A percentile compares a stretch with the other conserved stretches of the same genome.
Conservation (phyloP, 139 green algal genomes). For the Chara braunii region DNA sequence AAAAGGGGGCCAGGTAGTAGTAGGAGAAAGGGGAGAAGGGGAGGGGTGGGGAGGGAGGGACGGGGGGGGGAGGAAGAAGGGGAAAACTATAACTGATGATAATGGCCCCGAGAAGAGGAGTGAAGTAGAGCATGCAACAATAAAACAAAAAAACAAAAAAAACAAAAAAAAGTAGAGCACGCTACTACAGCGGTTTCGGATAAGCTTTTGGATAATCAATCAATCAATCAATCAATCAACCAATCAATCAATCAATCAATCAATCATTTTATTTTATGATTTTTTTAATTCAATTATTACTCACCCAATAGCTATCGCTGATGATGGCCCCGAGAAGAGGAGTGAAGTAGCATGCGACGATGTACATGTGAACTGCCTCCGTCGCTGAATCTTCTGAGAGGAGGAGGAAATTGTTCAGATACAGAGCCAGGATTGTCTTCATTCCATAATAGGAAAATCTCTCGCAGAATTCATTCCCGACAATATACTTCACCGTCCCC, state of each 20-base stretch:
- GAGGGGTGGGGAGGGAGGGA: background rate
- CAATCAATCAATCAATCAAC: no score
- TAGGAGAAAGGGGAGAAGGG: background rate
- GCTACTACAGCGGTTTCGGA: no score
- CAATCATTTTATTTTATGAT: no score
- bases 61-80: background rate
- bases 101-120: background rate
- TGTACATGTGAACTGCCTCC: conserved; percentile 71
- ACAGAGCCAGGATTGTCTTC: conserved; percentile 43
- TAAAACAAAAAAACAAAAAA: no score
- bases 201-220: no score
- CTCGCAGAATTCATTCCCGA: conserved; percentile 52
- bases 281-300: no score
- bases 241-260: no score
- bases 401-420: conserved; percentile 24
- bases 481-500: conserved; percentile 35
- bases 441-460: conserved; percentile 46
- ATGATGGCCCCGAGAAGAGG: conserved; percentile 85
- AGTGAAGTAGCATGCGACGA: conserved; percentile 86
- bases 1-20: no score
- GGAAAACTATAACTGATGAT: background rate
- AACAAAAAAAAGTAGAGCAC: no score
- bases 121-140: no score
- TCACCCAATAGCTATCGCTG: conserved; percentile 62
- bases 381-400: conserved; percentile 15